phyloP scores from a whole-genome alignment of 768 basidiomycete species.

The Cytidiella melzeri region DNA sequence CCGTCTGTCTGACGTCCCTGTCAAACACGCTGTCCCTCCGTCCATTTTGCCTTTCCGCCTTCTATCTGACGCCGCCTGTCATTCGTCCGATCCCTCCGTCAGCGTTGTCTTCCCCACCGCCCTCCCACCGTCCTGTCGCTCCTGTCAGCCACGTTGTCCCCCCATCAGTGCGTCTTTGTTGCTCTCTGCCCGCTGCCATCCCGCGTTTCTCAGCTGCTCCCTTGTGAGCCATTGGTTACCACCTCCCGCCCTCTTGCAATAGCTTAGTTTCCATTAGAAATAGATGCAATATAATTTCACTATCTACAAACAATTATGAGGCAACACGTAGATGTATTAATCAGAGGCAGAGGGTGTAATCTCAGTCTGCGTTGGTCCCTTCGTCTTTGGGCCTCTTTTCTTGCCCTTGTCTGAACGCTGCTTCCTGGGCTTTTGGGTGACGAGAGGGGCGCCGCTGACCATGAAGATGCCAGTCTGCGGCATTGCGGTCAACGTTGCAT shows the following conservation, averaged over 20 bases:
- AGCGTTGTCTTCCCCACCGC: background rate
- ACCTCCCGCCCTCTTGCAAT: background rate
- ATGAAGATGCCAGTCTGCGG: background rate
- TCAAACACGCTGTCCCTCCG: background rate
- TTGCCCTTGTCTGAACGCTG: constrained; percentile 1
- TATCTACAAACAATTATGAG: too few species aligned
- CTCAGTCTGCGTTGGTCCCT: too few species aligned
- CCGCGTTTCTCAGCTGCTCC: background rate
- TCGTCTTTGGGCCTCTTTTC: constrained; percentile 5
- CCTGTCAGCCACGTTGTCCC: background rate
- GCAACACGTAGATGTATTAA: too few species aligned
- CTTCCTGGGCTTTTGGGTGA: too few species aligned
- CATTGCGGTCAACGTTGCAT: background rate
- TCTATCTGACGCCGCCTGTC: background rate
- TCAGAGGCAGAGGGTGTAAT: too few species aligned
- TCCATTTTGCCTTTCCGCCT: background rate
- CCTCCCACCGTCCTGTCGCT: background rate
- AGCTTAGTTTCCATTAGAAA: too few species aligned
- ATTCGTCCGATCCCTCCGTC: background rate
- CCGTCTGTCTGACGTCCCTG: background rate
- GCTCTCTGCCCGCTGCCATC: background rate
- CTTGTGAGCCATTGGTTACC: background rate
- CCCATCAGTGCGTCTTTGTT: background rate
- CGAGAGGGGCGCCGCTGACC: too few species aligned
- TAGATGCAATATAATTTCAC: too few species aligned